Evolutionary conservation across 495 filamentous ascomycete genomes (phyloP).

Genomic region (Hypoxylon crocopeplum): DNA sequence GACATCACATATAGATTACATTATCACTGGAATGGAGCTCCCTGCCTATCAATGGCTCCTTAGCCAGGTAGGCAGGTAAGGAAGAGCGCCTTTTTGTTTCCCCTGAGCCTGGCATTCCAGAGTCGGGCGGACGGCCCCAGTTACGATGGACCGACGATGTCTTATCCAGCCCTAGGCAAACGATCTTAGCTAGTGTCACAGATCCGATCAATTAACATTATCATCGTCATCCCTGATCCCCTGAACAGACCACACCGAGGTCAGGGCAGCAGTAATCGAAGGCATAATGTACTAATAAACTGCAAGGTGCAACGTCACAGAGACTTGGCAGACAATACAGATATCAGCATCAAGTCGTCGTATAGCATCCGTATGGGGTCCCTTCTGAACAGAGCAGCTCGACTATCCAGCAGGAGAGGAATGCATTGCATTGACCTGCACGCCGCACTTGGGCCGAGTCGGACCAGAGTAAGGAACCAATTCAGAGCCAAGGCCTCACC

Average conservation of each 20-base stretch:
- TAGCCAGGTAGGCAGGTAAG: neutral
- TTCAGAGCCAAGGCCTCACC: conserved; percentile 28
- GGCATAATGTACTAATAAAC: conserved; percentile 5
- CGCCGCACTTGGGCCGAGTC: conserved; percentile 16
- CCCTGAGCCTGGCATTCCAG: neutral
- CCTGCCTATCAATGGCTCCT: conserved; percentile 8
- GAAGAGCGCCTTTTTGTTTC: neutral
- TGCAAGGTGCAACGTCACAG: conserved; percentile 22
- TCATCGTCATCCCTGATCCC: conserved; percentile 30
- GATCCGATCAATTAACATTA: conserved; percentile 19
- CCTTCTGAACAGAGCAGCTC: conserved; percentile 13
- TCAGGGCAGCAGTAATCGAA: conserved; percentile 13
- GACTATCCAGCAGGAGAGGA: conserved; percentile 14
- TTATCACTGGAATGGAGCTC: conserved; percentile 27
- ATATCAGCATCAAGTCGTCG: conserved; percentile 4
- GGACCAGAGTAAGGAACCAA: neutral
- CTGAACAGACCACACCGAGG: conserved; percentile 9
- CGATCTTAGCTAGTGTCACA: conserved; percentile 14
- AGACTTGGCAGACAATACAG: conserved; percentile 15
- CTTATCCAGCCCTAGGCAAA: conserved; percentile 31
- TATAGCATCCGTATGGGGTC: neutral
- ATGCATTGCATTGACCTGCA: conserved; percentile 25
- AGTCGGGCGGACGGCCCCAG: neutral
- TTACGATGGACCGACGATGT: conserved; percentile 8
- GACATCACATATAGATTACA: conserved; percentile 13